Percentiles rank a stretch among this genome's conserved stretches.
phyloP scores from a whole-genome alignment of 2,329 filamentous ascomycete species.

The Talaromyces sp. region DNA sequence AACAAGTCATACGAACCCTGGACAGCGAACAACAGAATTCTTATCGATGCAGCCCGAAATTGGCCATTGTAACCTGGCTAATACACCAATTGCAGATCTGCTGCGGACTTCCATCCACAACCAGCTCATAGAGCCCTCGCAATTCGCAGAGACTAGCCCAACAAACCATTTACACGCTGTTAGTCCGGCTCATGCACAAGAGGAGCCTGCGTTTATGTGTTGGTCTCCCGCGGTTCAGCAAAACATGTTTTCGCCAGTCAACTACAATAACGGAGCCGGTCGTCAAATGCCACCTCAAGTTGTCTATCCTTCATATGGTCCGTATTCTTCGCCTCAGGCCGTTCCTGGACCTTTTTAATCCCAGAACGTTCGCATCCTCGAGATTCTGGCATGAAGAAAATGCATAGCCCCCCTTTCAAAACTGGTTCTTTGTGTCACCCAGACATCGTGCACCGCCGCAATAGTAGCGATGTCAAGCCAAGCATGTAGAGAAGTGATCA shows the following conservation, averaged over 20 bases:
- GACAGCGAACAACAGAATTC: conserved; percentile 24
- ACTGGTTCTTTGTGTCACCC: too few relatives aligned
- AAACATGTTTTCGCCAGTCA: conserved; percentile 32
- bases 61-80: conserved; percentile 27
- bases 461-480: too few relatives aligned
- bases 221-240: conserved; percentile 35
- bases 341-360: too few relatives aligned
- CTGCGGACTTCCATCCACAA: conserved; percentile 33
- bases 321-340: conserved; percentile 28
- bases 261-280: conserved; percentile 25
- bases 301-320: conserved; percentile 25
- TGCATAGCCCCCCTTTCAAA: too few relatives aligned
- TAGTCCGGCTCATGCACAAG: conserved; percentile 21
- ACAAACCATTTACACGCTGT: conserved; percentile 24
- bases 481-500: too few relatives aligned
- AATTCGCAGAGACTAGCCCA: conserved; percentile 25
- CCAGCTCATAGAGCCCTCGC: conserved; percentile 27
- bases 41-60: conserved; percentile 20
- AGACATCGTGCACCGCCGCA: too few relatives aligned
- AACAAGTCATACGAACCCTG: conserved; percentile 27
- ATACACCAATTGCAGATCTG: conserved; percentile 26
- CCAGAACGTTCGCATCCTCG: too few relatives aligned
- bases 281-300: conserved; percentile 29
- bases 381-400: too few relatives aligned
- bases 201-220: conserved; percentile 20